These are phyloP conservation scores for Eucalyptus marginata DNA, from an alignment of 345 rosid genomes.

Conservation along the genomic window DNA sequence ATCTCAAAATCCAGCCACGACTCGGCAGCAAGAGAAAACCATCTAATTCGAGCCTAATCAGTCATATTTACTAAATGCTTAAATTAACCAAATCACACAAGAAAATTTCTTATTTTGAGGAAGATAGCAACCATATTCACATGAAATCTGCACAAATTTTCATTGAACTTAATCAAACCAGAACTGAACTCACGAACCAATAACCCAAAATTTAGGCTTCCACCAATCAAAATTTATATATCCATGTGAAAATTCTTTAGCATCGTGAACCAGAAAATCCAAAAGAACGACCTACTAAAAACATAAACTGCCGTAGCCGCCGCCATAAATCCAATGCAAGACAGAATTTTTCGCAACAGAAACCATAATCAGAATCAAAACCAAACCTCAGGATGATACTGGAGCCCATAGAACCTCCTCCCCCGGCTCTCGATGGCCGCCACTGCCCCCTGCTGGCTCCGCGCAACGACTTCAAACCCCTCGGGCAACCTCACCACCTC, in stretches of 20 bases:
- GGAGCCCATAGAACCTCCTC: constrained; percentile 75
- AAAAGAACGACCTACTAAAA: neutral
- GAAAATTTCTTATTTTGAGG: neutral
- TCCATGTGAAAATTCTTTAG: neutral
- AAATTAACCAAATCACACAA: neutral
- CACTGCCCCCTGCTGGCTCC: constrained; percentile 70
- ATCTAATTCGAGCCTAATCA: neutral
- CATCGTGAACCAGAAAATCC: neutral
- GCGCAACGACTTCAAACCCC: constrained; percentile 67
- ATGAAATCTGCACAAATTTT: neutral
- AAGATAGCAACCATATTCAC: neutral
- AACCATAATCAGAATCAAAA: neutral
- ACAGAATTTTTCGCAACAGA: neutral
- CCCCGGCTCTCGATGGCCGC: constrained; percentile 62
- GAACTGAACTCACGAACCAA: neutral
- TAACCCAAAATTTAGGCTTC: neutral
- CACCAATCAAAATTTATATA: neutral
- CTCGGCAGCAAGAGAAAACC: neutral
- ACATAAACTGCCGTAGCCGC: neutral
- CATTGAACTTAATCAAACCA: neutral
- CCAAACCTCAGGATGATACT: constrained; percentile 84
- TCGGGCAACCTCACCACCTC: constrained; percentile 64
- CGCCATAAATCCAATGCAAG: neutral
- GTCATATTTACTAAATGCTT: neutral
- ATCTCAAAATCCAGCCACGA: neutral